Evolutionary conservation across 129 eudicot species (phyloP), one percentile per base, ranked within the genome.

Genomic region (Flaveria brownii): DNA sequence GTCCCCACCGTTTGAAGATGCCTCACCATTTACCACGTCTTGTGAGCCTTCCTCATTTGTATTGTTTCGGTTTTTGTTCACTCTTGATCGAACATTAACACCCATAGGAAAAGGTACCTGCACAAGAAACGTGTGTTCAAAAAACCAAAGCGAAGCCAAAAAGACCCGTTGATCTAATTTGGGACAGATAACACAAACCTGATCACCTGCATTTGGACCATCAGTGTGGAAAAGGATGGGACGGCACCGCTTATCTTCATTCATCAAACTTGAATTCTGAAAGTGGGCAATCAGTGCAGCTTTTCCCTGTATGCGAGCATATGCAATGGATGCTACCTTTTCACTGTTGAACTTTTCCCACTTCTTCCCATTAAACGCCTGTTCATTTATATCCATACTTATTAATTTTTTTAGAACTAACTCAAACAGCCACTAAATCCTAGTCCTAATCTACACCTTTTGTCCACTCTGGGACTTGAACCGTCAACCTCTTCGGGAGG

Each of bases 281-380:
- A 94, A 94, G 88, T 94, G 99, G 50, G 97, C 90, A 80, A 94
- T 79, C 60, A 94, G 93, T 61, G 99, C 97, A 71, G 93, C 73
- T 80, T 94, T 94, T 76, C 99, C 99, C 77, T 94, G 99, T 77
- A 94, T 94, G 59, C 99, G 97, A 18, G 96, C 99, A 82, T 91
- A 94, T 30, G 99, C 97, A 77, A 94, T 85, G 28, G 96, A 91
- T 49, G 97, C 97, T 41, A 94, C 99, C 80, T 94, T 94, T 87
- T 94, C 99, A 83, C 99, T 94, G 73, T 94, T 94, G 70, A 94
- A 94, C 82, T 94, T 94, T 69, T 94, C 99, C 99, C 99, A 94
- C 68, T 89, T 94, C 90, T 91, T 94, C 55, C 99, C 99, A 76
- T 91, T 94, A 25, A 94, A 94, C 64, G 93, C 88, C 97, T 94